These are phyloP conservation scores for Fennellomyces sp. DNA, from an alignment of 371 early-diverging fungal genomes.

Conservation along the genomic window DNA sequence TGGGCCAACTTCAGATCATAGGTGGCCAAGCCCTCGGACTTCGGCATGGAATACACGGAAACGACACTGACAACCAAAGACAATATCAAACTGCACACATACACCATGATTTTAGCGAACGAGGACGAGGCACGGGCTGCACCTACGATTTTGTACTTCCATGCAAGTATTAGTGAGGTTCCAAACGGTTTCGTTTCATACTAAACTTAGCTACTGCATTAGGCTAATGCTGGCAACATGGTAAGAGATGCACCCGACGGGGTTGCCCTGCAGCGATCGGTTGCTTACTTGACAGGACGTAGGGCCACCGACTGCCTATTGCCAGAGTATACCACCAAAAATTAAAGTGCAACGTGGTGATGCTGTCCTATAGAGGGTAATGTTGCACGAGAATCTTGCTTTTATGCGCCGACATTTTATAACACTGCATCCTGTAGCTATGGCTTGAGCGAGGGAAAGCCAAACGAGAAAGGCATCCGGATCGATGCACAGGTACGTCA, in stretches of 20 bases:
- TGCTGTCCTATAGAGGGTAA: slow-evolving; percentile 95
- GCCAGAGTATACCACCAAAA: slow-evolving; percentile 70
- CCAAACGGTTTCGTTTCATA: neutral
- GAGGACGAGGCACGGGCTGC: slow-evolving; percentile 57
- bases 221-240: slow-evolving; percentile 96
- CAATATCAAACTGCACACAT: slow-evolving; percentile 77
- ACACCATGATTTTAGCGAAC: slow-evolving; percentile 68
- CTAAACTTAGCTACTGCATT: neutral
- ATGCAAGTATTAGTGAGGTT: slow-evolving; percentile 50
- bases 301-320: slow-evolving; percentile 92
- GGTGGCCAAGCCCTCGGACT: slow-evolving; percentile 78
- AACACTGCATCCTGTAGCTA: slow-evolving; percentile 55
- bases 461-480: slow-evolving; percentile 85
- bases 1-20: slow-evolving; percentile 20
- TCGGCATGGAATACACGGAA: slow-evolving; percentile 72
- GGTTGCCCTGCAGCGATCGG: neutral
- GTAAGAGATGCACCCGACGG: slow-evolving; percentile 31
- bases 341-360: slow-evolving; percentile 83
- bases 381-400: slow-evolving; percentile 1
- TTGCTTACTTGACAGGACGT: neutral
- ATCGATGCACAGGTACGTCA: slow-evolving; percentile 80
- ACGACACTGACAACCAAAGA: slow-evolving; percentile 81
- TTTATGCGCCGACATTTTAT: neutral
- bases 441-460: slow-evolving; percentile 86
- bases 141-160: slow-evolving; percentile 86